phyloP scores from a whole-genome alignment of 306 rosid genomes.

The Glycyrrhiza uralensis region DNA sequence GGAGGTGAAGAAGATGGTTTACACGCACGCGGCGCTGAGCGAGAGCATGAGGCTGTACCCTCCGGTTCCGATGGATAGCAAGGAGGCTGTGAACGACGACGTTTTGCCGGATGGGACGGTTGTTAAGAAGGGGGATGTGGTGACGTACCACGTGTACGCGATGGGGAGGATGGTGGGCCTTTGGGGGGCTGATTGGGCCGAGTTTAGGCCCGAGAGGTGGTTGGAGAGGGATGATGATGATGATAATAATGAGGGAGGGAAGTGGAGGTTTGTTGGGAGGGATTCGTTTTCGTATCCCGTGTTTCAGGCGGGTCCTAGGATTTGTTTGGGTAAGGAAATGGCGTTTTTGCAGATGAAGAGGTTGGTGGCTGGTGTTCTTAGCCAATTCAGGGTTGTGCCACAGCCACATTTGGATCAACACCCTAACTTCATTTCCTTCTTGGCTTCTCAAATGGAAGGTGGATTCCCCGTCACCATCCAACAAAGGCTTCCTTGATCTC shows the following conservation, averaged over 20 bases:
- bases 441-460: conserved; percentile 55
- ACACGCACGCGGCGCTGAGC: conserved; percentile 72
- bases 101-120: conserved; percentile 64
- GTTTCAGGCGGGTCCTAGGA: conserved; percentile 85
- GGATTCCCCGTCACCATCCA: conserved; percentile 34
- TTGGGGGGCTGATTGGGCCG: conserved; percentile 70
- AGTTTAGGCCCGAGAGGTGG: conserved; percentile 76
- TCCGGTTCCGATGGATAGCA: conserved; percentile 54
- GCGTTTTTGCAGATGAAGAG: conserved; percentile 86
- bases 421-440: conserved; percentile 38
- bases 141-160: conserved; percentile 52
- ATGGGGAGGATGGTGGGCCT: conserved; percentile 64
- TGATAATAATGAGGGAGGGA: too few relatives aligned
- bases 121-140: conserved; percentile 57
- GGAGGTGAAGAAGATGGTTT: conserved; percentile 61
- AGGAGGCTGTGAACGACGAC: conserved; percentile 45
- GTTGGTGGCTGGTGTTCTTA: conserved; percentile 49
- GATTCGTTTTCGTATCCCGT: conserved; percentile 55
- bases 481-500: background rate
- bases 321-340: conserved; percentile 84
- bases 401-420: background rate
- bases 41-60: conserved; percentile 87
- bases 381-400: conserved; percentile 47
- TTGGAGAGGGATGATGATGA: conserved; percentile 17
- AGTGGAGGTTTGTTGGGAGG: conserved; percentile 48